phyloP scores from a whole-genome alignment of 306 rosid species.

The Lotus japonicus region DNA sequence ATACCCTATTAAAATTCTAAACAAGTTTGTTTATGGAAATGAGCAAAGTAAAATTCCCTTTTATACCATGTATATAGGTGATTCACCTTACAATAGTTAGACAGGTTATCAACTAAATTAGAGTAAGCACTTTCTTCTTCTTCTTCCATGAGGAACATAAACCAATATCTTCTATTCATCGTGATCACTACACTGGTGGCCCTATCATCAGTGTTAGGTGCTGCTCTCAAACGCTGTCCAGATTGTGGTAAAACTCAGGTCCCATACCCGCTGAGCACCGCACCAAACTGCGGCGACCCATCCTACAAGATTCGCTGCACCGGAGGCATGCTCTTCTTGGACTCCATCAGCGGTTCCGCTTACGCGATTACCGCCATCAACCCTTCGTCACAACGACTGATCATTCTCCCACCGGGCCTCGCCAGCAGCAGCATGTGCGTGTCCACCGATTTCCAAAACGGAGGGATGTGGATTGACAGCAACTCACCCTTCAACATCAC shows the following conservation, averaged over 20 bases:
- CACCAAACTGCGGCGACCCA: slow-evolving; percentile 31
- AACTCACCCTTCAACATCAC: slow-evolving; percentile 32
- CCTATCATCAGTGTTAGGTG: neutral
- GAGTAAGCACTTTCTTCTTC: neutral
- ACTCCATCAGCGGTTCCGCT: slow-evolving; percentile 22
- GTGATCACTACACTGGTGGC: neutral
- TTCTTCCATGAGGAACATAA: neutral
- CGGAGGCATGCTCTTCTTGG: slow-evolving; percentile 20
- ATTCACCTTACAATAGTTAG: too few species aligned
- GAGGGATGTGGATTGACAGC: slow-evolving; percentile 24
- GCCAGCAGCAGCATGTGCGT: slow-evolving; percentile 13
- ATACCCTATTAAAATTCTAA: too few species aligned
- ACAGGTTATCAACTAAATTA: neutral
- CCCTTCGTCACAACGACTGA: slow-evolving; percentile 23
- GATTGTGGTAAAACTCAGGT: slow-evolving; percentile 24
- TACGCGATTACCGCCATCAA: slow-evolving; percentile 23
- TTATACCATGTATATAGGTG: too few species aligned
- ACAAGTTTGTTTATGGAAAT: too few species aligned
- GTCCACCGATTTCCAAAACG: slow-evolving; percentile 2
- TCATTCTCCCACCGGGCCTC: slow-evolving; percentile 16
- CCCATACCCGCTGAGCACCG: slow-evolving; percentile 37
- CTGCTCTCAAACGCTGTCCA: slow-evolving; percentile 12
- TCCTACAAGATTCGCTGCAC: slow-evolving; percentile 29
- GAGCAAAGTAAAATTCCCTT: too few species aligned
- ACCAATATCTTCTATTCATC: slow-evolving; percentile 11